Conservation (phyloP, 2,329 filamentous ascomycete genomes). For the Aureobasidium namibiae region DNA sequence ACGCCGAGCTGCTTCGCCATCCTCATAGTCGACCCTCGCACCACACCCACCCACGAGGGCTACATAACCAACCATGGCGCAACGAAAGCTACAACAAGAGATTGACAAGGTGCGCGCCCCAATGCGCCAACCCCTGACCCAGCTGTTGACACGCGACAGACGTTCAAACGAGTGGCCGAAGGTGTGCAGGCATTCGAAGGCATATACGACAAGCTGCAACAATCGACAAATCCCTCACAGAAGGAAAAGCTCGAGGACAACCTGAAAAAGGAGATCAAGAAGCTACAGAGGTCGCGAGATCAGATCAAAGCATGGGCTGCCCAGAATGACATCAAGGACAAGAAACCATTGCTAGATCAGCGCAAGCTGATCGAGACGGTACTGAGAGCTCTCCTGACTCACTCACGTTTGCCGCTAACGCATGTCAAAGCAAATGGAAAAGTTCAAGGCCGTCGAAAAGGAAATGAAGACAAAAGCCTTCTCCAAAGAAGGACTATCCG, state of each 20-base stretch:
- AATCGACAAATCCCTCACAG: slow-evolving; percentile 84
- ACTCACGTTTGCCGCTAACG: slow-evolving; percentile 7
- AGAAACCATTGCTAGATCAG: slow-evolving; percentile 87
- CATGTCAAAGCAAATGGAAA: slow-evolving; percentile 79
- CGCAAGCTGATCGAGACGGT: slow-evolving; percentile 97
- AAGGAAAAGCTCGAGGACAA: slow-evolving; percentile 98
- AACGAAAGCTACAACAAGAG: slow-evolving; percentile 93
- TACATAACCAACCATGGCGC: slow-evolving; percentile 61
- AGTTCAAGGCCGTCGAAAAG: slow-evolving; percentile 99
- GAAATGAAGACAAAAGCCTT: slow-evolving; percentile 99
- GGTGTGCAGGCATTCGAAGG: slow-evolving; percentile 85
- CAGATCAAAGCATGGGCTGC: slow-evolving; percentile 99
- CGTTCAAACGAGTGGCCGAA: slow-evolving; percentile 94
- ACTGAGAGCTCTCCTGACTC: slow-evolving; percentile 28
- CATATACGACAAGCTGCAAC: slow-evolving; percentile 97
- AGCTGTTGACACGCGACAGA: slow-evolving; percentile 20
- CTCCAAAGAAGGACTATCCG: slow-evolving; percentile 92
- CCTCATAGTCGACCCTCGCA: neutral
- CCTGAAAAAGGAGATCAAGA: slow-evolving; percentile 99
- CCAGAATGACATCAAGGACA: slow-evolving; percentile 99
- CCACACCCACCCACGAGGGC: neutral
- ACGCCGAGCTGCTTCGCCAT: neutral
- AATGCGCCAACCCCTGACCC: neutral
- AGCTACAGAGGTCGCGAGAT: slow-evolving; percentile 91
- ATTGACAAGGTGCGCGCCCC: slow-evolving; percentile 69